Evolutionary conservation across 148 eudicot genomes (phyloP), one percentile per base, ranked within the genome.

Genomic region (Rhododendron kiyosumense): DNA sequence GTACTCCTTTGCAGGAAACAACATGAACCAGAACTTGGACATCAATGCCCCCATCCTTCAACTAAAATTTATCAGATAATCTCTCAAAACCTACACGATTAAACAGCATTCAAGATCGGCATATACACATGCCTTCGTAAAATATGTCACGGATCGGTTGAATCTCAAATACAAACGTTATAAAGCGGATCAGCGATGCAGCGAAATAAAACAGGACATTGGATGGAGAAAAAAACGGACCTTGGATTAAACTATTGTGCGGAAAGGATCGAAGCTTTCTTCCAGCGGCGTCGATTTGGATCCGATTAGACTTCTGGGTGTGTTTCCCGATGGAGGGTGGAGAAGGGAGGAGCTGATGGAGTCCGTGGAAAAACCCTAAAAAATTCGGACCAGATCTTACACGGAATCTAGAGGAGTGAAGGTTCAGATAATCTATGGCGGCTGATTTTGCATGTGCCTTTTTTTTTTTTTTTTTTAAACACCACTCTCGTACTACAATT

Each of bases 1-100:
- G 78, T 97, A 97, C 89, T 97, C 99, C 91, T 95, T 97, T 8
- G 99, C 98, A 43, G 98, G 99, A 78, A 97, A 95, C 91, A 96
- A 79, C 98, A 95, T 97, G 95, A 97, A 97, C 98, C 99, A 97
- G 85, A 97, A 92, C 88, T 52, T 95, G 63, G 99, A 95, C 67
- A 97, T 88, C 2, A 97, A 84, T 59, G 94, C 98, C 84, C 99
- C 99, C 98, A 97, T 97, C 85, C 59, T 87, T 84, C n/a, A 32
- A 79, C 78, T 57, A 30, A 71, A 28, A 34, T 36, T 78, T 49
- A 6, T 24, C 28, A 69, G 77, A 10, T 49, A 54, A 51, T 24
- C n/a, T 59, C 30, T 3, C 38, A 0, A 61, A 82, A 15, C 22
- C 22, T 36, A 5, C 83, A 51, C 52, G 43, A 52, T 14, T 5